Conservation (phyloP, 495 filamentous ascomycete genomes). For the Bacidia rubella region DNA sequence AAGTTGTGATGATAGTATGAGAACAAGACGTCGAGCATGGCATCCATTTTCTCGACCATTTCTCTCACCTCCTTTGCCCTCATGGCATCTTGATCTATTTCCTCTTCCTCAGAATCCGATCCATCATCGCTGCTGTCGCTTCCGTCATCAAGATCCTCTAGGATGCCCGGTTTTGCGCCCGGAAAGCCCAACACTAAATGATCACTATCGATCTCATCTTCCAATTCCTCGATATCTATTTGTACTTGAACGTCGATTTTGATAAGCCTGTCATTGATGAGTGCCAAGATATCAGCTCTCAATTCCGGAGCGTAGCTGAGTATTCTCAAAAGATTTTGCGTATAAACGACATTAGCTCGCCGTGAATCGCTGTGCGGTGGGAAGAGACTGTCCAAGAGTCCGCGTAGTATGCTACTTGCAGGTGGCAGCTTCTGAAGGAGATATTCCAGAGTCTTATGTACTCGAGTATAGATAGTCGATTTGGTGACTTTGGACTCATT, state of each 20-base stretch:
- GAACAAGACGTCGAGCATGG: constrained; percentile 83
- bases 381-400: constrained; percentile 51
- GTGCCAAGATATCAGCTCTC: constrained; percentile 64
- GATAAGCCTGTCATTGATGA: constrained; percentile 71
- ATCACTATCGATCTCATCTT: constrained; percentile 50
- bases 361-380: constrained; percentile 62
- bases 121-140: constrained; percentile 26
- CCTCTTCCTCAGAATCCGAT: constrained; percentile 42
- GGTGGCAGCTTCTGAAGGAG: constrained; percentile 66
- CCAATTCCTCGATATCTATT: constrained; percentile 75
- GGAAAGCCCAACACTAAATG: constrained; percentile 23
- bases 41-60: constrained; percentile 83
- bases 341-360: constrained; percentile 58
- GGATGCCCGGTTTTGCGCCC: constrained; percentile 13
- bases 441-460: constrained; percentile 63
- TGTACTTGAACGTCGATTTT: constrained; percentile 93
- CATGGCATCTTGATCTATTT: constrained; percentile 35
- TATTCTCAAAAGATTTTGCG: constrained; percentile 63
- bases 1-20: constrained; percentile 63
- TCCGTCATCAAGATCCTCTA: constrained; percentile 26
- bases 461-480: constrained; percentile 47
- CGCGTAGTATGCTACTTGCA: constrained; percentile 53
- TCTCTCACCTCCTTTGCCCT: constrained; percentile 50
- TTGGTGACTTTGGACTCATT: constrained; percentile 45
- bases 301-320: constrained; percentile 65